phyloP scores from a whole-genome alignment of 306 rosid genomes.

The Sicyos baderoa region DNA sequence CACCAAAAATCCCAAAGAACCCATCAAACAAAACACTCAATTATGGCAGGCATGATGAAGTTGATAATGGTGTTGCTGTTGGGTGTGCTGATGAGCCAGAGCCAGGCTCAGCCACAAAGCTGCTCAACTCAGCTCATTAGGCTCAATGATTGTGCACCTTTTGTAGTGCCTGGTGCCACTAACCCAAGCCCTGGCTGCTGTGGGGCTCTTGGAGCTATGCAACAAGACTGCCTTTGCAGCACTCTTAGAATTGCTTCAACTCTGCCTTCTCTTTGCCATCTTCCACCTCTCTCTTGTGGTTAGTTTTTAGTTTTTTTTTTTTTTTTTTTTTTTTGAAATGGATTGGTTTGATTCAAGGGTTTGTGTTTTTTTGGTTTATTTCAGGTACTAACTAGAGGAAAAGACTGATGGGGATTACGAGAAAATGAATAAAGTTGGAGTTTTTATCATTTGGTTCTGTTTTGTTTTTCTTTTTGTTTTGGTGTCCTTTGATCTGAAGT shows the following conservation, averaged over 20 bases:
- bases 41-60: constrained; percentile 2
- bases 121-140: constrained; percentile 35
- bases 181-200: constrained; percentile 47
- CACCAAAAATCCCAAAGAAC: neutral
- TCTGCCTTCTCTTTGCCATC: constrained; percentile 44
- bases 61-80: neutral
- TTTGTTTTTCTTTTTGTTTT: neutral
- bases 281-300: constrained; percentile 41
- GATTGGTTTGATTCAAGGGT: neutral
- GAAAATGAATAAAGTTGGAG: constrained; percentile 21
- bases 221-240: constrained; percentile 52
- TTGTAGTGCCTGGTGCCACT: constrained; percentile 46
- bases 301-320: neutral
- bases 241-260: constrained; percentile 47
- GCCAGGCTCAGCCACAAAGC: constrained; percentile 39
- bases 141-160: constrained; percentile 51
- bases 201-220: constrained; percentile 34
- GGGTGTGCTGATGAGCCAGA: constrained; percentile 8
- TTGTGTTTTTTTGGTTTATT: constrained; percentile 7
- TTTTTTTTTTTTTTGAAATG: neutral
- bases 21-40: neutral
- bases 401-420: neutral
- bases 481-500: neutral
- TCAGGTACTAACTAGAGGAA: constrained; percentile 24
- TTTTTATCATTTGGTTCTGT: constrained; percentile 1